Conservation (phyloP, 2,329 filamentous ascomycete genomes). For the Cladophialophora immunda region DNA sequence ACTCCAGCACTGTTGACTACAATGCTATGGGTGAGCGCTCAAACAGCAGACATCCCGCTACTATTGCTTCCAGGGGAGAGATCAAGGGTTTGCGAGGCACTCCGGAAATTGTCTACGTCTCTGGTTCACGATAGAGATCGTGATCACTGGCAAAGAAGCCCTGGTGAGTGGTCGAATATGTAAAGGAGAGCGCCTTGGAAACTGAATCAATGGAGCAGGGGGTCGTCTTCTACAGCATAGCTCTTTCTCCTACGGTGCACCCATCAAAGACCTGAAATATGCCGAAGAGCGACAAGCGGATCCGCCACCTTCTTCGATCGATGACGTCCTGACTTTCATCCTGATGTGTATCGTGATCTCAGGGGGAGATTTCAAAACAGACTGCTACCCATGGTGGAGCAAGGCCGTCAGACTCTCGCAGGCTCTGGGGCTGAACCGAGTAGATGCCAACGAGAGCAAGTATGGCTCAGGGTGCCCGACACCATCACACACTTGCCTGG, state of each 20-base stretch:
- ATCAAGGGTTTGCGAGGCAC: slow-evolving; percentile 40
- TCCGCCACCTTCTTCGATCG: slow-evolving; percentile 37
- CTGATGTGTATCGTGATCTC: slow-evolving; percentile 59
- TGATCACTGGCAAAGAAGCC: slow-evolving; percentile 31
- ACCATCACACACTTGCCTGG: slow-evolving; percentile 32
- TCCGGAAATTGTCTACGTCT: slow-evolving; percentile 46
- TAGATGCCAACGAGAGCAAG: slow-evolving; percentile 47
- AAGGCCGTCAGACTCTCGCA: slow-evolving; percentile 26
- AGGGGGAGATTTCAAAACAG: slow-evolving; percentile 59
- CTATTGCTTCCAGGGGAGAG: slow-evolving; percentile 53
- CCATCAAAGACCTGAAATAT: not conserved
- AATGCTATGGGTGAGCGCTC: slow-evolving; percentile 59
- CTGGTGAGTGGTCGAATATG: slow-evolving; percentile 27
- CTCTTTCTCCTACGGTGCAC: not conserved
- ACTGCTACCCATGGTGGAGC: slow-evolving; percentile 43
- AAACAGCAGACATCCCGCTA: slow-evolving; percentile 53
- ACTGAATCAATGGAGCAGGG: not conserved
- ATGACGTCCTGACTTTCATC: slow-evolving; percentile 58
- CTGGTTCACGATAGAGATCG: slow-evolving; percentile 35
- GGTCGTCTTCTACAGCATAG: slow-evolving; percentile 14
- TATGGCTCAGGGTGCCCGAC: slow-evolving; percentile 17
- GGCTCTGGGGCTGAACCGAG: slow-evolving; percentile 46
- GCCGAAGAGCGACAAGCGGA: slow-evolving; percentile 8
- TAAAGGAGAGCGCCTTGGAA: no score
- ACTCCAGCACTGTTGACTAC: slow-evolving; percentile 56